Evolutionary conservation across 2,329 filamentous ascomycete genomes (phyloP).

Genomic region (Coleophoma eucalyptorum): DNA sequence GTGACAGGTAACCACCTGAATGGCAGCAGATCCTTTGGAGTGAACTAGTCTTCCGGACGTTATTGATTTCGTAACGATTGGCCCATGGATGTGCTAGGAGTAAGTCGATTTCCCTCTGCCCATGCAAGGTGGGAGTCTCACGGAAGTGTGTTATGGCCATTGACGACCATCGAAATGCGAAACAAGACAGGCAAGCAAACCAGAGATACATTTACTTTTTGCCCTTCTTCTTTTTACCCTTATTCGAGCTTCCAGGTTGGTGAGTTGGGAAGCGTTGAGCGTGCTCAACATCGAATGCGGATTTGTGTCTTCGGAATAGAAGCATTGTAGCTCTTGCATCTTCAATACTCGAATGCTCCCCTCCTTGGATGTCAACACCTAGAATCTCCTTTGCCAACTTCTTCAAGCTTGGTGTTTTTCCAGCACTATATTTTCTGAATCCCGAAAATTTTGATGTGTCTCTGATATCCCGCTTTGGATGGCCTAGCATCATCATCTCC

Average conservation of each 20-base stretch:
- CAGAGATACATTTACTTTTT: constrained; percentile 4
- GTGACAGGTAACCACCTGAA: too few species aligned
- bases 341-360: constrained; percentile 63
- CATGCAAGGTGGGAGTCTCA: not conserved
- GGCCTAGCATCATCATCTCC: constrained; percentile 69
- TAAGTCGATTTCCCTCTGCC: too few species aligned
- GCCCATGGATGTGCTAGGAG: too few species aligned
- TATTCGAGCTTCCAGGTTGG: constrained; percentile 7
- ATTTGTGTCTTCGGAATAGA: constrained; percentile 78
- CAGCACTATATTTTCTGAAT: constrained; percentile 66
- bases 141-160: not conserved
- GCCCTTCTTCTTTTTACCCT: constrained; percentile 34
- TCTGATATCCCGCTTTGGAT: constrained; percentile 73
- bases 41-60: not conserved
- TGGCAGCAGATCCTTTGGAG: constrained; percentile 11
- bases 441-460: constrained; percentile 78
- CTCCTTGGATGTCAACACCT: constrained; percentile 58
- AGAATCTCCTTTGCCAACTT: constrained; percentile 54
- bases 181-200: too few species aligned
- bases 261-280: constrained; percentile 57
- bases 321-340: constrained; percentile 91
- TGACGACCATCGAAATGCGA: not conserved
- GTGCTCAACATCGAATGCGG: constrained; percentile 79
- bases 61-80: too few species aligned
- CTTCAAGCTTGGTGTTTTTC: constrained; percentile 65